phyloP scores from a whole-genome alignment of 1,284 basidiomycete species.

The Tilletia indica region DNA sequence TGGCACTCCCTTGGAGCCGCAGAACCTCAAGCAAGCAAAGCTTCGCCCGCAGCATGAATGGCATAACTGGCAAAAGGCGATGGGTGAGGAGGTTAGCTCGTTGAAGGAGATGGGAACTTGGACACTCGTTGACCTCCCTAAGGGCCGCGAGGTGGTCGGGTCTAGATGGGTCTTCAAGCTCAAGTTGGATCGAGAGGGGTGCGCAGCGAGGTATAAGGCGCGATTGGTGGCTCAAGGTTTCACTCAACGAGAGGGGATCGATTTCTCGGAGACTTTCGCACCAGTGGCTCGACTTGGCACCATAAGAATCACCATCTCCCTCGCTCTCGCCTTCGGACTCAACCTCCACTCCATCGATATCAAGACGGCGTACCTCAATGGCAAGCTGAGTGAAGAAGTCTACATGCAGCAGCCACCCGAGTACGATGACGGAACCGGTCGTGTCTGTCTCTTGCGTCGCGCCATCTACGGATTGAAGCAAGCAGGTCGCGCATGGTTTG shows the following conservation, averaged over 20 bases:
- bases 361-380: conserved; percentile 20
- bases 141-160: not conserved
- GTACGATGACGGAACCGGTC: not conserved
- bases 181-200: not conserved
- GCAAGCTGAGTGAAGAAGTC: conserved; percentile 19
- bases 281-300: not conserved
- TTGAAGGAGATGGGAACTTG: not conserved
- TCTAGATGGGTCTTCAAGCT: not conserved
- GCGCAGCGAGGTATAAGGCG: not conserved
- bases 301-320: not conserved
- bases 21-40: not conserved
- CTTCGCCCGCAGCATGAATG: not conserved
- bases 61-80: not conserved
- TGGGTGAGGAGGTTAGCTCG: not conserved
- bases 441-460: not conserved
- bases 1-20: not conserved
- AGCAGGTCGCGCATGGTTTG: not conserved
- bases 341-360: conserved; percentile 24
- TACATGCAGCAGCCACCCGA: conserved; percentile 21
- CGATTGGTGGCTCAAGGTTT: not conserved
- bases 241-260: not conserved
- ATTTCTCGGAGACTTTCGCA: not conserved
- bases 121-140: not conserved
- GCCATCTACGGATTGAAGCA: not conserved
- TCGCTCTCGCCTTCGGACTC: conserved; percentile 21